A percentile compares a stretch with the other conserved stretches of the same genome.
These are phyloP conservation scores for Galeopsis tetrahit DNA, from an alignment of 257 asterid species.

Conservation along the genomic window DNA sequence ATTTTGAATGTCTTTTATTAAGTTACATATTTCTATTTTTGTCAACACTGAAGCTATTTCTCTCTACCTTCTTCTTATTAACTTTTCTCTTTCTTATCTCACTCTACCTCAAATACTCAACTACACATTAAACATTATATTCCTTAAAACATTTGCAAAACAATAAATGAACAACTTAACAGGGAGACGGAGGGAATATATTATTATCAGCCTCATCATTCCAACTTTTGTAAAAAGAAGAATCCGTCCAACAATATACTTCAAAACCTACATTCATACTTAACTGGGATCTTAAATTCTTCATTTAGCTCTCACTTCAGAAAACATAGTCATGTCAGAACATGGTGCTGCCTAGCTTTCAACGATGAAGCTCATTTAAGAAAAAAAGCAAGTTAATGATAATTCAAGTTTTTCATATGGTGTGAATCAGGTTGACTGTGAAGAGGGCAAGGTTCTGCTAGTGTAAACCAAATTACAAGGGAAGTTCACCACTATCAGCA, in stretches of 20 bases:
- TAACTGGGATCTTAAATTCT: neutral
- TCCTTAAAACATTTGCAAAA: too few species aligned
- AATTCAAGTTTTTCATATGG: neutral
- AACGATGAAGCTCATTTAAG: slow-evolving; percentile 4
- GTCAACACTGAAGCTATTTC: too few species aligned
- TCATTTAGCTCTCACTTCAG: neutral
- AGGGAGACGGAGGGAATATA: too few species aligned
- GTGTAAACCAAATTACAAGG: slow-evolving; percentile 39
- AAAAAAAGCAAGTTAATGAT: neutral
- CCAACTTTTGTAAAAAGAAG: neutral
- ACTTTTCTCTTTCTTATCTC: too few species aligned
- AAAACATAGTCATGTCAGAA: slow-evolving; percentile 15
- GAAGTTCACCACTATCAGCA: slow-evolving; percentile 86
- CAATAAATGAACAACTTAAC: too few species aligned
- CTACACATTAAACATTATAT: too few species aligned
- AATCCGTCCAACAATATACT: neutral
- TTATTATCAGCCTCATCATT: neutral
- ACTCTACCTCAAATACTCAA: too few species aligned
- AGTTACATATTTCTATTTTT: too few species aligned
- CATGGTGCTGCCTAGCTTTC: slow-evolving; percentile 1
- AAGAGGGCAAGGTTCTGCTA: neutral
- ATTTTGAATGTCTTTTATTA: too few species aligned
- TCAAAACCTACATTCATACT: neutral
- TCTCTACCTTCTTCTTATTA: too few species aligned
- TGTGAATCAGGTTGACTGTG: neutral